Percentiles rank a stretch among this genome's conserved stretches.
Conservation (phyloP, 768 basidiomycete genomes). For the Suillus lakei region DNA sequence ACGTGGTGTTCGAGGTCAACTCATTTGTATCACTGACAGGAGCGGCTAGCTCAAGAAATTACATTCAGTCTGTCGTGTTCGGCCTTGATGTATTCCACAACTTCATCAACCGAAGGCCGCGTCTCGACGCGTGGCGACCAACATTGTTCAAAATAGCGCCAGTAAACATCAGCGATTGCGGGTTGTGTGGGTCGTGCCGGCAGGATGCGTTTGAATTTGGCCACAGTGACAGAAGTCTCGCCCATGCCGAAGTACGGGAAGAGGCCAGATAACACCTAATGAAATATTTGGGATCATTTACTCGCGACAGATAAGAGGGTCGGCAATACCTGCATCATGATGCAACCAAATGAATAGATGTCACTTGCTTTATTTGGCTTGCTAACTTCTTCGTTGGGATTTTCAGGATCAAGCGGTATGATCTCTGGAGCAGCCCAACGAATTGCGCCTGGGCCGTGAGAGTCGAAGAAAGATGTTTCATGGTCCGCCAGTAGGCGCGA, state of each 20-base stretch:
- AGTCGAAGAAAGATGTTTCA: not conserved
- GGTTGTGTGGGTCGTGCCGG: not conserved
- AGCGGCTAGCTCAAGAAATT: not conserved
- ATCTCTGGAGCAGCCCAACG: conserved; percentile 7
- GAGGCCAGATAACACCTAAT: not conserved
- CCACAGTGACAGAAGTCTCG: not conserved
- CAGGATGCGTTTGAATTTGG: not conserved
- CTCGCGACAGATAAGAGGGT: not conserved
- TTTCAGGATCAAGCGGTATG: not conserved
- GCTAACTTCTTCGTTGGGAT: not conserved
- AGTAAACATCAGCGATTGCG: not conserved
- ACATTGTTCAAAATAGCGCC: not conserved
- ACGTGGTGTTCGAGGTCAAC: not conserved
- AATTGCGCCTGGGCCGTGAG: not conserved
- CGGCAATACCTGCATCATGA: conserved; percentile 5
- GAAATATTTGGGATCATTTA: not conserved
- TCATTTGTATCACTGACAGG: not conserved
- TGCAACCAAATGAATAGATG: conserved; percentile 11
- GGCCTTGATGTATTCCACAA: not conserved
- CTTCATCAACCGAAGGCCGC: not conserved
- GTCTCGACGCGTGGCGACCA: not conserved
- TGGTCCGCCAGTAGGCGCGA: not conserved
- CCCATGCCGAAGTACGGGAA: not conserved
- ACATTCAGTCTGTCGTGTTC: not conserved
- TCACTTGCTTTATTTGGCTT: not conserved